phyloP scores from a whole-genome alignment of 768 basidiomycete species.

The Lepiota brunneoincarnata region DNA sequence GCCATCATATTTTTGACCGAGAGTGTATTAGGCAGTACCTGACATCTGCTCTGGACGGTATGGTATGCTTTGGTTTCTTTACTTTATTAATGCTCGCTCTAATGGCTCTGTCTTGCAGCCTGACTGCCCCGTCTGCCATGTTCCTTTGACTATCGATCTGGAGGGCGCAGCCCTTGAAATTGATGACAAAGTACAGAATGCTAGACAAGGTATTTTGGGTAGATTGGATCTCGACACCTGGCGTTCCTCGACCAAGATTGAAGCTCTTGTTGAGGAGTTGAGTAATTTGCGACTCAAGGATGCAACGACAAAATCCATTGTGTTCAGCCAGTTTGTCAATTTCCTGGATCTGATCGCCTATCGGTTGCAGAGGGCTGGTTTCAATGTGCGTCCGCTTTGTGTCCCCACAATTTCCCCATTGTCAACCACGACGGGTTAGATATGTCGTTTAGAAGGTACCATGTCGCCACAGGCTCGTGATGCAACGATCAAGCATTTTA shows the following conservation, averaged over 20 bases:
- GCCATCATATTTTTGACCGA: conserved; percentile 92
- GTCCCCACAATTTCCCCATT: neutral
- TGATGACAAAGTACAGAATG: conserved; percentile 49
- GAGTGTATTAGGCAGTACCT: conserved; percentile 96
- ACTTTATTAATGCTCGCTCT: neutral
- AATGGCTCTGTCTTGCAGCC: conserved; percentile 46
- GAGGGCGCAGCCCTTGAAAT: conserved; percentile 90
- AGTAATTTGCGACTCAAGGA: conserved; percentile 81
- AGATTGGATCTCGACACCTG: conserved; percentile 85
- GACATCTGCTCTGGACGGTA: conserved; percentile 64
- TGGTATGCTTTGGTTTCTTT: conserved; percentile 36
- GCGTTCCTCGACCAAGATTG: conserved; percentile 97
- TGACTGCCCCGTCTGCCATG: conserved; percentile 91
- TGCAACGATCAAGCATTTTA: conserved; percentile 93
- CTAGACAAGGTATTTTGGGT: conserved; percentile 90
- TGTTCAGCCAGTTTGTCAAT: conserved; percentile 95
- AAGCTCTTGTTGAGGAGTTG: conserved; percentile 93
- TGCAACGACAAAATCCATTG: conserved; percentile 91
- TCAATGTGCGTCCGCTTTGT: conserved; percentile 55
- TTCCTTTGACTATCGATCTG: conserved; percentile 91
- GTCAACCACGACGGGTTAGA: conserved; percentile 36
- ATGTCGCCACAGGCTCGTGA: conserved; percentile 97
- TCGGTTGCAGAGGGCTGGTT: conserved; percentile 88
- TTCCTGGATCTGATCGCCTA: conserved; percentile 93
- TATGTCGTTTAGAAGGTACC: conserved; percentile 92